Base-by-base conservation (phyloP, 805 yeast genomes). In the Saccharomycopsis guyanensis region DNA sequence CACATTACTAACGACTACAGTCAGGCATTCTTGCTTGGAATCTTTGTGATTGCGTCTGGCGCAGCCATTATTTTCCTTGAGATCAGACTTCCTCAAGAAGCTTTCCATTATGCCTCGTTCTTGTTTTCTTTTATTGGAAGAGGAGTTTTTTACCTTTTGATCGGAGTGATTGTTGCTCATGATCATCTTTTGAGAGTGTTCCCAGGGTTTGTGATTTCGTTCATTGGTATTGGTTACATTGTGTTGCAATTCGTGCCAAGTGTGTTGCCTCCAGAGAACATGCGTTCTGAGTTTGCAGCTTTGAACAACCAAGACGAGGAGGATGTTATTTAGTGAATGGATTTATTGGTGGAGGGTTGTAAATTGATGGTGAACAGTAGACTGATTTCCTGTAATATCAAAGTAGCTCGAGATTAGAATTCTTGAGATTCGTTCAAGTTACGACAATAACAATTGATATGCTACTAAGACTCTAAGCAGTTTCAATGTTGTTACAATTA, bases 181-280 rank as follows among this genome's bases (percentile, higher is more conserved):
- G 81, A 76, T 6, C 72, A 79, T 44, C 60, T 72, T 29, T 63
- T 84, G 51, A 72, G 87, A 53, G 57, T 75, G 33, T 59, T 85
- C 37, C 66, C 76, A n/a, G 81, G 82, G 2, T 52, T 81, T 7
- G 42, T 83, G 12, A 66, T 85, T n/a, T 71, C 76, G 34, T 35
- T 76, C 2, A 62, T 78, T 20, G 96, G 95, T 24, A 58, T 76
- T 19, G 73, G 64, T 2, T 86, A 70, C 62, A 59, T 72, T 41
- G 75, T 65, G 1, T 70, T 86, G 57, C 93, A 86, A 62, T 81
- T 82, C 42, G 63, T 84, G 23, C 87, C 89, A 16, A 75, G 83
- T 50, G 68, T 86, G 36, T 80, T 84, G 44, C 82, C 88, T 24
- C 96, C 96, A 16, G 83, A 76, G 47, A 86, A 82, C 64, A 86